Base-by-base conservation (phyloP, 164 flowering plant species). In the Protea cynaroides region DNA sequence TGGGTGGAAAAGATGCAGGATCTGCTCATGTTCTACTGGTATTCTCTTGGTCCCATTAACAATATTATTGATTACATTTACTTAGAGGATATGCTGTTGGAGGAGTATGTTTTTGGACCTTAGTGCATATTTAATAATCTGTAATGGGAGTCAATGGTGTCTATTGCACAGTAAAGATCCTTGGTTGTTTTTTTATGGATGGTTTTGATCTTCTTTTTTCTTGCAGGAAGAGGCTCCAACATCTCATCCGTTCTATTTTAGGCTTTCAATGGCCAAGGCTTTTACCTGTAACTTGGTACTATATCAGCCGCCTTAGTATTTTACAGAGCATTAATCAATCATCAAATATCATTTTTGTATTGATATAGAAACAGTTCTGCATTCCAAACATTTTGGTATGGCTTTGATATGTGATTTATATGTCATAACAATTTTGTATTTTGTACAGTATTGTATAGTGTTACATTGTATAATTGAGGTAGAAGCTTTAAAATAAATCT, bases 261-360 rank as follows among this genome's bases (percentile, higher is more conserved):
- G 82, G 79, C 78, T 86, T 65, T 88, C 96, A 25, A 67, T 82
- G 58, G 71, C 65, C 25, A 24, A 74, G 65, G 80, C 84, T 23
- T 65, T 86, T 69, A 65, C 85, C 13, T 65, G 58, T 55, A 81
- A 87, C 69, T 79, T 82, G 96, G 98, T 93, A 85, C 61, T 63
- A 14, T 22, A 2, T 37, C 61, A 6, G 10, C 36, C 15, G 55
- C 15, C 46, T 3, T 12, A 40, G 46, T 40, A 40, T 40, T 40
- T 40, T 40, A 40, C 10, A 8, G 46, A 24, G 34, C 58, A 22
- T 56, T 7, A 8, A 23, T 18, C 37, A 13, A 9, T 40, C 8
- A 40, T 40, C 46, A 4, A 40, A 8, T 40, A 40, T 40, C 46
- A 4, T 49, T 49, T 49, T 18, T 3, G 52, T 15, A 12, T 12